These are phyloP conservation scores for Sordaria brevicollis DNA, from an alignment of 495 filamentous ascomycete genomes.

Conservation along the genomic window DNA sequence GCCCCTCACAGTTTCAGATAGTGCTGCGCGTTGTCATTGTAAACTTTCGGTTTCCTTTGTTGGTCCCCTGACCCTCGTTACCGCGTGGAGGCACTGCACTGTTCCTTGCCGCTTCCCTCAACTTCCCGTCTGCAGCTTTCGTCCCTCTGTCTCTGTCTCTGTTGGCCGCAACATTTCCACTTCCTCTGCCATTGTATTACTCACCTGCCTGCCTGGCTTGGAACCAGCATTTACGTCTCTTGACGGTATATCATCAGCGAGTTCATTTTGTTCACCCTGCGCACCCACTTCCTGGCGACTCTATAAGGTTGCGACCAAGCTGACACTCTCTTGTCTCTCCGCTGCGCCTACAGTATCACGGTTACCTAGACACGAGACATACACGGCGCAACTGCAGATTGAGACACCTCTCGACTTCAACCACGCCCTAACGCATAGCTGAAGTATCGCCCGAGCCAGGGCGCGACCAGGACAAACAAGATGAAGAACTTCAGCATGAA, in stretches of 20 bases:
- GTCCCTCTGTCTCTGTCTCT: not conserved
- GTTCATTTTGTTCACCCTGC: not conserved
- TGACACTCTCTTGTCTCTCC: not conserved
- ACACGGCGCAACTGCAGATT: not conserved
- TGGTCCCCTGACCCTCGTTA: not conserved
- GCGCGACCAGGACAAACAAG: constrained; percentile 1
- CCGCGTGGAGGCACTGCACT: not conserved
- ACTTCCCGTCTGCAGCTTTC: not conserved
- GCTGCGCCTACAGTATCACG: not conserved
- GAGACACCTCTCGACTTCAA: not conserved
- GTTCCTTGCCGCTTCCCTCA: not conserved
- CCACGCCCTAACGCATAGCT: not conserved
- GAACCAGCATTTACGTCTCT: not conserved
- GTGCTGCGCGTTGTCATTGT: not conserved
- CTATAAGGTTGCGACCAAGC: not conserved
- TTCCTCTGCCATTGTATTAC: not conserved
- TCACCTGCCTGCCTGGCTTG: not conserved
- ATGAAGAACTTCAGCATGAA: constrained; percentile 47
- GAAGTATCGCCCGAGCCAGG: not conserved
- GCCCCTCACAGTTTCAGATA: not conserved
- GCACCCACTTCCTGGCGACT: not conserved
- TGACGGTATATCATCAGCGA: not conserved
- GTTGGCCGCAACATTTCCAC: not conserved
- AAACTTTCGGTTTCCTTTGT: not conserved
- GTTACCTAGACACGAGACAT: not conserved